Conservation (phyloP, 179 eudicot species). For the Kewa caespitosa region DNA sequence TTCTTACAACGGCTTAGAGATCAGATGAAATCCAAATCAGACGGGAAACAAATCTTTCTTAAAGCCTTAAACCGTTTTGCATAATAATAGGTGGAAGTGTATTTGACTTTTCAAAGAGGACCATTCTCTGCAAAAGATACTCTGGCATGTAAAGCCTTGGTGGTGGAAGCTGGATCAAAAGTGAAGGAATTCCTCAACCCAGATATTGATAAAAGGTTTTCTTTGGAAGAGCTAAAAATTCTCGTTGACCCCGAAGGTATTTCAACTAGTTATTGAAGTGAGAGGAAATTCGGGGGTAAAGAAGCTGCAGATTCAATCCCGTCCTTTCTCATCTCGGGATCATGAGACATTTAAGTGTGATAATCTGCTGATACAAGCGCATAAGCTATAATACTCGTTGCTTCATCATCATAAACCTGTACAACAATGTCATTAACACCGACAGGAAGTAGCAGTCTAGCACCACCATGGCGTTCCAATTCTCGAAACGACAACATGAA, state of each 20-base stretch:
- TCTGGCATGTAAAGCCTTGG: conserved; percentile 63
- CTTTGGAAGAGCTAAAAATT: conserved; percentile 57
- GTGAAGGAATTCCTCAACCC: conserved; percentile 48
- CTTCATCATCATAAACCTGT: conserved; percentile 79
- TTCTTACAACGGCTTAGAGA: conserved; percentile 95
- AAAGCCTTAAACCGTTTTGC: conserved; percentile 83
- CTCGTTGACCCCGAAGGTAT: conserved; percentile 40
- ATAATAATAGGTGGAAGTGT: conserved; percentile 72
- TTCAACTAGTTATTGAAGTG: conserved; percentile 46
- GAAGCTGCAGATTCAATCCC: conserved; percentile 45
- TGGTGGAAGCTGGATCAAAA: conserved; percentile 52
- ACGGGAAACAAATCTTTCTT: conserved; percentile 69
- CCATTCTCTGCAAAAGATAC: conserved; percentile 74
- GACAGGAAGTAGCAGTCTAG: conserved; percentile 61
- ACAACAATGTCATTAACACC: conserved; percentile 56
- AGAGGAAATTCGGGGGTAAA: conserved; percentile 38
- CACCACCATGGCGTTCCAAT: conserved; percentile 57
- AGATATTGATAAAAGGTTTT: conserved; percentile 49
- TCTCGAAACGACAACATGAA: conserved; percentile 63
- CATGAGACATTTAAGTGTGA: conserved; percentile 53
- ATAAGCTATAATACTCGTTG: conserved; percentile 78
- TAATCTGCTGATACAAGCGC: conserved; percentile 73
- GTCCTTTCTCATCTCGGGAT: conserved; percentile 42
- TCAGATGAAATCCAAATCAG: conserved; percentile 67
- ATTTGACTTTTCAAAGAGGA: conserved; percentile 70